Conservation (phyloP, 2,329 filamentous ascomycete genomes). For the Colletotrichum liaoningense region DNA sequence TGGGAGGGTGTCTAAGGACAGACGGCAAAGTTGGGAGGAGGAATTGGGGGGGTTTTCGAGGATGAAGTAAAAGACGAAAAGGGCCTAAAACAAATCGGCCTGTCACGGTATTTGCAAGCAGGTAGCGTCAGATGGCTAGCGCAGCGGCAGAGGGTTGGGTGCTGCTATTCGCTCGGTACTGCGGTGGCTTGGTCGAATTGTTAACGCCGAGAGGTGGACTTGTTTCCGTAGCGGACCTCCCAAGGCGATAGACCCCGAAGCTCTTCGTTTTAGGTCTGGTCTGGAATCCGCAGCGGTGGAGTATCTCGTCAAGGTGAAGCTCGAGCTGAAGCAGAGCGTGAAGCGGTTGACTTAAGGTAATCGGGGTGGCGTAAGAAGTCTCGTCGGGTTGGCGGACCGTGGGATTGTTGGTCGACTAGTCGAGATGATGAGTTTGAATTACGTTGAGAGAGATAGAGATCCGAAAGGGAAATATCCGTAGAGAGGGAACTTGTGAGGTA, state of each 20-base stretch:
- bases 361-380: not conserved
- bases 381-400: not conserved
- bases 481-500: not conserved
- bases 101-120: slow-evolving; percentile 28
- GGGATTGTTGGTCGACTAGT: not conserved
- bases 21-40: not conserved
- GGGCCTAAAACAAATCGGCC: not conserved
- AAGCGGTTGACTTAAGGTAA: not conserved
- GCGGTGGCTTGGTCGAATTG: slow-evolving; percentile 26
- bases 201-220: slow-evolving; percentile 24
- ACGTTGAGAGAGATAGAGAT: not conserved
- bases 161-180: slow-evolving; percentile 32
- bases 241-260: slow-evolving; percentile 13
- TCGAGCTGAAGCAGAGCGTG: slow-evolving; percentile 2
- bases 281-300: slow-evolving; percentile 20
- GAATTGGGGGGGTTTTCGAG: not conserved
- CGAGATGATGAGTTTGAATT: not conserved
- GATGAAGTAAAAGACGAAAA: not conserved
- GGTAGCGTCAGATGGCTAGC: slow-evolving; percentile 19
- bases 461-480: too few relatives aligned
- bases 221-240: slow-evolving; percentile 1
- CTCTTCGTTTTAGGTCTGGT: slow-evolving; percentile 11
- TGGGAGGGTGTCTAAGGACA: not conserved
- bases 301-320: slow-evolving; percentile 7
- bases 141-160: slow-evolving; percentile 16